phyloP scores from a whole-genome alignment of 352 stramenopile genomes.

The Globisporangium radiosum region DNA sequence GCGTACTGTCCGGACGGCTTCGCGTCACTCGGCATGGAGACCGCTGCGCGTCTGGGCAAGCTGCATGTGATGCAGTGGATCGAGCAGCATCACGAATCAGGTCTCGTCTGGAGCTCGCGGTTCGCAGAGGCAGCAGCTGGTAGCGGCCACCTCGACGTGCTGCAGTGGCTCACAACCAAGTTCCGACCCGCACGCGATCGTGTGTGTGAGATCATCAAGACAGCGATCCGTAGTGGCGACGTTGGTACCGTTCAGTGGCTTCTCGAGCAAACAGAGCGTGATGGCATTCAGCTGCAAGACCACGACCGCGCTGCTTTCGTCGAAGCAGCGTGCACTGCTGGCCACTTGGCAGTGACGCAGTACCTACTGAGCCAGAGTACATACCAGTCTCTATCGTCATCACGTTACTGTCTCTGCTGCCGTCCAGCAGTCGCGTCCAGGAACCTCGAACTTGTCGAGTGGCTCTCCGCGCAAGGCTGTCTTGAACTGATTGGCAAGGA shows the following conservation, averaged over 20 bases:
- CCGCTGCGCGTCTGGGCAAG: not conserved
- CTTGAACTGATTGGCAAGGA: not conserved
- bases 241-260: not conserved
- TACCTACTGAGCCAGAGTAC: no score
- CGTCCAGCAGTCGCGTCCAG: not conserved
- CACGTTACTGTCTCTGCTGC: no score
- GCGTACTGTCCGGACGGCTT: conserved; percentile 1
- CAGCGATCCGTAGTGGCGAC: not conserved
- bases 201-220: not conserved
- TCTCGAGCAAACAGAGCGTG: not conserved
- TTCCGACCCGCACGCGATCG: not conserved
- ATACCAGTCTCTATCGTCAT: no score
- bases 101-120: not conserved
- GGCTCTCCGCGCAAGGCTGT: not conserved
- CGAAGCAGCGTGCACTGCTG: not conserved
- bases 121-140: not conserved
- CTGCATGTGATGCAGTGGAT: conserved; percentile 1
- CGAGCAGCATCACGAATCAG: not conserved
- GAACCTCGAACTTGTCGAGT: conserved; percentile 1
- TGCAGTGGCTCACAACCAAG: conserved; percentile 4
- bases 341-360: no score
- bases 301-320: no score
- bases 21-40: not conserved
- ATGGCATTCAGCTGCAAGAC: not conserved
- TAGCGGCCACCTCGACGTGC: not conserved